phyloP scores from a whole-genome alignment of 1,284 basidiomycete species.

The Leccinum angustisporum region DNA sequence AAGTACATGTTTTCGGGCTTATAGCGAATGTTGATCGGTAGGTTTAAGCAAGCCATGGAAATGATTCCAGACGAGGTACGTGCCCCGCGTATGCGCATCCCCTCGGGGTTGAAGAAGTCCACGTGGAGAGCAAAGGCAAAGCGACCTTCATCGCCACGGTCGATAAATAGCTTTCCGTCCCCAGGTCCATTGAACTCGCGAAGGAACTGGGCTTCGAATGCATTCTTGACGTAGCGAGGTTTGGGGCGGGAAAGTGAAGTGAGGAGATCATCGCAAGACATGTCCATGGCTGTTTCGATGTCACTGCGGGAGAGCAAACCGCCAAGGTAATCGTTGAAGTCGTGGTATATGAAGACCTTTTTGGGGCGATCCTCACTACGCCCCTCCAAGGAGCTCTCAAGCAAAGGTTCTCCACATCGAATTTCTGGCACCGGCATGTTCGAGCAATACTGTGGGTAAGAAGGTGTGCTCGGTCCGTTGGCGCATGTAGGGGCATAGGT shows the following conservation, averaged over 20 bases:
- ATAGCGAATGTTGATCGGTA: background rate
- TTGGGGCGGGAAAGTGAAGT: background rate
- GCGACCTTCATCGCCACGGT: background rate
- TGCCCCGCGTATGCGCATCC: background rate
- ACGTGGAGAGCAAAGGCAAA: background rate
- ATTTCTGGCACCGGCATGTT: background rate
- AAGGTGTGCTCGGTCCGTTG: background rate
- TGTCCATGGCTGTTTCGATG: slow-evolving; percentile 1
- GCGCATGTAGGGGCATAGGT: background rate
- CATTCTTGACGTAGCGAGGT: background rate
- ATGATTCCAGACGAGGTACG: background rate
- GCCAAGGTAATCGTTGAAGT: slow-evolving; percentile 2
- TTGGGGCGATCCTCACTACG: background rate
- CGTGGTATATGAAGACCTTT: background rate
- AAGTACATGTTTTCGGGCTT: background rate
- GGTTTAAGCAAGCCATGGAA: background rate
- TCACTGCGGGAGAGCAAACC: background rate
- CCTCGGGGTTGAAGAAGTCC: background rate
- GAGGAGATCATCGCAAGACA: background rate
- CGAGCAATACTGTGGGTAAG: background rate
- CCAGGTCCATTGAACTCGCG: background rate
- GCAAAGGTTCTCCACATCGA: background rate
- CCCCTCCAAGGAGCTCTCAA: background rate
- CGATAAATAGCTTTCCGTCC: background rate
- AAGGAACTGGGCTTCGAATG: background rate